Evolutionary conservation across 2,329 filamentous ascomycete genomes (phyloP), one percentile per base, ranked within the genome.

Genomic region (Arthrobotrys musiformis): DNA sequence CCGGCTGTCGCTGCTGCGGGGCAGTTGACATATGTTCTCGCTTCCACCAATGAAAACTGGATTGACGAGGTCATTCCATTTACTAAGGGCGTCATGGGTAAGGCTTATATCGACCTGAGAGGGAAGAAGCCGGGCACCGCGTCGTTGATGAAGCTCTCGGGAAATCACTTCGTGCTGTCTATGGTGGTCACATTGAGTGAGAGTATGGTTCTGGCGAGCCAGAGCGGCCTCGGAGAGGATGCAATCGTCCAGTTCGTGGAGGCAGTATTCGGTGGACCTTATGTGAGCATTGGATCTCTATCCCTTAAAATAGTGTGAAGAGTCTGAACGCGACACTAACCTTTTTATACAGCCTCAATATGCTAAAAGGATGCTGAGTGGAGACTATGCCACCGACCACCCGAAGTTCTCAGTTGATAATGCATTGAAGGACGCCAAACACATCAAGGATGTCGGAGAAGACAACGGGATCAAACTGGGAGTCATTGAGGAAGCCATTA

Each of bases 361-460:
- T 82, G 90, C 90, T 15, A 88, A 87, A 48, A 88, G 93, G 22
- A 92, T 97, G 91, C 82, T 89, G 56, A 85, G 85, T 0, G 93
- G 93, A 0, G 91, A 93, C 80, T 89, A 91, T 83, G 87, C 89
- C 83, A 86, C 91, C 11, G 89, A 92, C 24, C 91, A 90, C 81
- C 93, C 93, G n/a, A 85, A 95, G 7, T 97, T 97, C 83, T 89
- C 89, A 2, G 92, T 94, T 0, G 91, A 95, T 82, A 85, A 97
- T 74, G 93, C 93, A 4, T 86, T 91, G 78, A 97, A 97, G 83
- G 94, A 97, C 85, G 88, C 90, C 1, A 85, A 89, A 0, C 93
- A 97, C 85, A 92, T 92, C 3, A 85, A 89, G 82, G 85, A 84
- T 67, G 81, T 97, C 73, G 93, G 92, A 0, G 85, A 88, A 77